These are phyloP conservation scores for Yamadazyma kanchanaburiensis DNA, from an alignment of 1,139 yeast genomes.

Conservation along the genomic window DNA sequence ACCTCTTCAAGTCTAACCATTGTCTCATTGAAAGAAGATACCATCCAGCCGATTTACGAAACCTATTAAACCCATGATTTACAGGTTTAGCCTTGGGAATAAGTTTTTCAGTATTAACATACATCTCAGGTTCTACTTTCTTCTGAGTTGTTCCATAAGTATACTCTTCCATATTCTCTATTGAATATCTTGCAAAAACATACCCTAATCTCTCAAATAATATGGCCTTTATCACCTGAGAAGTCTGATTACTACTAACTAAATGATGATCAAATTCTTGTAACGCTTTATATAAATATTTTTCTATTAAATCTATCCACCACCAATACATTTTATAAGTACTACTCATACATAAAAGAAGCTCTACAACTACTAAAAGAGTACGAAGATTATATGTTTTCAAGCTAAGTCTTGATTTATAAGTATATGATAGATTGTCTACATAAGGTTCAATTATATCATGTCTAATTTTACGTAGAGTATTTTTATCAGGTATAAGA, in stretches of 20 bases:
- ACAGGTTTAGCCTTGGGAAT: constrained; percentile 12
- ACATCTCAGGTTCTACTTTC: constrained; percentile 7
- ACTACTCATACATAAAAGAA: constrained; percentile 50
- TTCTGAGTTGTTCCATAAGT: background rate
- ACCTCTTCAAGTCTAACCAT: constrained; percentile 46
- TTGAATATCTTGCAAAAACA: constrained; percentile 26
- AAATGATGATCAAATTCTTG: constrained; percentile 39
- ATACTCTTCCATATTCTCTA: constrained; percentile 13
- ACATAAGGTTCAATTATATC: constrained; percentile 62
- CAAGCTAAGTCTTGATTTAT: constrained; percentile 57
- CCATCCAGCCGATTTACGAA: constrained; percentile 79
- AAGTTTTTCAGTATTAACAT: constrained; percentile 9
- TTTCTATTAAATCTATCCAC: constrained; percentile 48
- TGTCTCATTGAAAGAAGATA: constrained; percentile 70
- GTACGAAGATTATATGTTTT: constrained; percentile 59
- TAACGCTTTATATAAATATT: constrained; percentile 39
- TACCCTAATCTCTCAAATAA: constrained; percentile 42
- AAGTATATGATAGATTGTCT: constrained; percentile 55
- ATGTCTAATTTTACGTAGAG: constrained; percentile 58
- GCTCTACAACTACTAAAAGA: constrained; percentile 39
- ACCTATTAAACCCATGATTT: constrained; percentile 30
- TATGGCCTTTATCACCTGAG: constrained; percentile 41
- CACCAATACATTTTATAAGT: constrained; percentile 42
- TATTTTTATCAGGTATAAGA: constrained; percentile 40
- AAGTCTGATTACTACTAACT: constrained; percentile 25